Conservation (phyloP, 305 asterid species). For the Solanum hybrid region DNA sequence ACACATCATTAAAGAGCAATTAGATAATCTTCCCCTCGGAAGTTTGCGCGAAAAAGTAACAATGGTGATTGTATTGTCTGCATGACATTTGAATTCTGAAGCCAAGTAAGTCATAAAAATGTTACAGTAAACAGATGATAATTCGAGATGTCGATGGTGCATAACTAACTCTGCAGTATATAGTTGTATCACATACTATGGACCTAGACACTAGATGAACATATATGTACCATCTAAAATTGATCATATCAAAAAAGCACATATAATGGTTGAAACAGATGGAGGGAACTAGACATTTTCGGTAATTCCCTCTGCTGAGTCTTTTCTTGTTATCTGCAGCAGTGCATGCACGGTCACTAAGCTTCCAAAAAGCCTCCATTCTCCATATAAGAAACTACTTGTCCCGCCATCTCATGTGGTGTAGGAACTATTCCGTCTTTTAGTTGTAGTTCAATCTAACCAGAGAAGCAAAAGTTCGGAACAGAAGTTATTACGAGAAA, state of each 20-base stretch:
- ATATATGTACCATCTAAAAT: background rate
- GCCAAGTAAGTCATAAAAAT: background rate
- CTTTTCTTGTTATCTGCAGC: background rate
- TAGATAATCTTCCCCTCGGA: background rate
- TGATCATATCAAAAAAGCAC: background rate
- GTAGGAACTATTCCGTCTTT: slow-evolving; percentile 63
- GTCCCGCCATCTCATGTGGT: slow-evolving; percentile 74
- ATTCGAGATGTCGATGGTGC: background rate
- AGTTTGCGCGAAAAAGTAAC: background rate
- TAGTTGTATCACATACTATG: background rate
- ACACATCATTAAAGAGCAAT: background rate
- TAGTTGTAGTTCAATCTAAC: slow-evolving; percentile 64
- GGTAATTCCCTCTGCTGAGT: background rate
- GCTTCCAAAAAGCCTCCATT: slow-evolving; percentile 57
- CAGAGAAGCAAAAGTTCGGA: background rate
- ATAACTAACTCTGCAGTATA: background rate
- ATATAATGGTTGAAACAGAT: background rate
- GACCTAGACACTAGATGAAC: background rate
- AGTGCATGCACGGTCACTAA: background rate
- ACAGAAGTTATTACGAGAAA: background rate
- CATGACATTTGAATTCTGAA: no score
- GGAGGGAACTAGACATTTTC: background rate
- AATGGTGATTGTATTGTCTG: background rate
- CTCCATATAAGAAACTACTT: slow-evolving; percentile 67
- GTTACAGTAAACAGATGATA: background rate